phyloP scores from a whole-genome alignment of 495 filamentous ascomycete species.

The Baudoinia panamericana region DNA sequence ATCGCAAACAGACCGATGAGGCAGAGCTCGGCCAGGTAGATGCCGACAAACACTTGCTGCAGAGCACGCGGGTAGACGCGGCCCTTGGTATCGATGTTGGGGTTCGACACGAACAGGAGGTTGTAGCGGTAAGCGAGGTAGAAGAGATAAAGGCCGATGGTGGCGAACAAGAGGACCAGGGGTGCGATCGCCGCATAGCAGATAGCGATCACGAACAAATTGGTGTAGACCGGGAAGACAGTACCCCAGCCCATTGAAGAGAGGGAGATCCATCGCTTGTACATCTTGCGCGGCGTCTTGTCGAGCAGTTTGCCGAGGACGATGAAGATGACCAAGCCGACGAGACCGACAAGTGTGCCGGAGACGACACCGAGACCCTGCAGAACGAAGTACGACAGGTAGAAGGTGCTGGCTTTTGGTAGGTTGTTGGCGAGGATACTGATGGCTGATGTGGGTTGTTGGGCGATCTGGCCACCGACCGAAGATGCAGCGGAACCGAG shows the following conservation, averaged over 20 bases:
- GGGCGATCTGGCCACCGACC: slow-evolving; percentile 48
- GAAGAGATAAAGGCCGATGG: slow-evolving; percentile 71
- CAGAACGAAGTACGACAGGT: slow-evolving; percentile 87
- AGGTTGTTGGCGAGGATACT: slow-evolving; percentile 59
- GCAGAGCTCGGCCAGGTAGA: slow-evolving; percentile 75
- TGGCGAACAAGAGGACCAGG: slow-evolving; percentile 74
- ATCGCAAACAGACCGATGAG: slow-evolving; percentile 85
- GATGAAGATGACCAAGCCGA: slow-evolving; percentile 62
- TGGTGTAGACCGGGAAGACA: slow-evolving; percentile 72
- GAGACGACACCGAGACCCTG: slow-evolving; percentile 80
- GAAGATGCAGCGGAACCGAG: slow-evolving; percentile 63
- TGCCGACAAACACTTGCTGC: slow-evolving; percentile 78
- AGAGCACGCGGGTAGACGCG: slow-evolving; percentile 76
- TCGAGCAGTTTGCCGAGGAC: slow-evolving; percentile 62
- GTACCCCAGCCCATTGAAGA: slow-evolving; percentile 71
- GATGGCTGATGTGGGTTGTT: slow-evolving; percentile 47
- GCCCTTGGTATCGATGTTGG: slow-evolving; percentile 79
- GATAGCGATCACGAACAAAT: slow-evolving; percentile 75
- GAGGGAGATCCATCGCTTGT: slow-evolving; percentile 51
- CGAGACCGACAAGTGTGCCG: slow-evolving; percentile 60
- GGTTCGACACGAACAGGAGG: slow-evolving; percentile 78
- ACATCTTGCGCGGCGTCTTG: slow-evolving; percentile 64
- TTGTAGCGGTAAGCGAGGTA: slow-evolving; percentile 95
- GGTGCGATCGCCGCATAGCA: slow-evolving; percentile 86
- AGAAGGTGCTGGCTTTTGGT: slow-evolving; percentile 81